Conservation (phyloP, 257 asterid species). For the Haberlea rhodopensis region DNA sequence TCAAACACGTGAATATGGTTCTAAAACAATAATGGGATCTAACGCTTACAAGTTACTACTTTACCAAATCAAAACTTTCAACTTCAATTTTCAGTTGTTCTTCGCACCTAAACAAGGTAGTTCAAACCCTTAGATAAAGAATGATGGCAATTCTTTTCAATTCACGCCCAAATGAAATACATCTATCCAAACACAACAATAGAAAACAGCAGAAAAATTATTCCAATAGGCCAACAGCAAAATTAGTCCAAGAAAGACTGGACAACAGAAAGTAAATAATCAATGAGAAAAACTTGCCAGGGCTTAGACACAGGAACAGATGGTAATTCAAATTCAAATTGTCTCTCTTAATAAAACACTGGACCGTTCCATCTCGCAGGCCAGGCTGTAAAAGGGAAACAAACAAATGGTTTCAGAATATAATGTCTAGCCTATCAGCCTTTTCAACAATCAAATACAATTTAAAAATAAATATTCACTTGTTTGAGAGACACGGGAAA, state of each 20-base stretch:
- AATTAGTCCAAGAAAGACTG: neutral
- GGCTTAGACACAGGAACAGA: slow-evolving; percentile 75
- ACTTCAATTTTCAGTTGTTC: too few relatives aligned
- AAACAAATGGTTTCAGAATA: slow-evolving; percentile 20
- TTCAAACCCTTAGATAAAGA: too few relatives aligned
- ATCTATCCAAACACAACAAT: neutral
- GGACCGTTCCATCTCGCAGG: slow-evolving; percentile 72
- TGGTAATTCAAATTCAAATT: slow-evolving; percentile 70
- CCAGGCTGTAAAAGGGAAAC: slow-evolving; percentile 63
- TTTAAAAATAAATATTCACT: slow-evolving; percentile 43
- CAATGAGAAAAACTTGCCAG: slow-evolving; percentile 39
- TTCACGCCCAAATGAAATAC: too few relatives aligned
- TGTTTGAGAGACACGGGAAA: slow-evolving; percentile 82
- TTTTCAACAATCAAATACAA: too few relatives aligned
- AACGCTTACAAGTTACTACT: too few relatives aligned
- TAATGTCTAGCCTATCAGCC: neutral
- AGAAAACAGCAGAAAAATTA: neutral
- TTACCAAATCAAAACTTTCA: too few relatives aligned
- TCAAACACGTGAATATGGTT: too few relatives aligned
- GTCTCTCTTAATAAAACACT: slow-evolving; percentile 83
- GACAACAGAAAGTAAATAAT: neutral
- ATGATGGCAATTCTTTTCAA: too few relatives aligned
- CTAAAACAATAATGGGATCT: too few relatives aligned
- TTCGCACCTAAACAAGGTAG: too few relatives aligned
- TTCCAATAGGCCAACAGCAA: neutral